A percentile compares a stretch with the other conserved stretches of the same genome.
phyloP scores from a whole-genome alignment of 257 asterid genomes.

The Solanum virginianum region DNA sequence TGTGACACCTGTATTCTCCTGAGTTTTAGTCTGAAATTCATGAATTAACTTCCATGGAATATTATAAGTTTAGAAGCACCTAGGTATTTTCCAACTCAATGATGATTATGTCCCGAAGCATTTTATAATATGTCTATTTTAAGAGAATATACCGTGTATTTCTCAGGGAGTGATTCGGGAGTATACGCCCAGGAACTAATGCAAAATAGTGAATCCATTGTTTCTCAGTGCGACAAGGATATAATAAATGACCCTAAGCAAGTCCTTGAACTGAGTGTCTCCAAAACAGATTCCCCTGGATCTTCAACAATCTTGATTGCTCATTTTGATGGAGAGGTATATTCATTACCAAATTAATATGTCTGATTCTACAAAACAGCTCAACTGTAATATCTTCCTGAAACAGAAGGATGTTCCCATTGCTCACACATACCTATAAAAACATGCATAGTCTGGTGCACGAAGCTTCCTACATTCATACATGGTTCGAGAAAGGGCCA shows the following conservation, averaged over 20 bases:
- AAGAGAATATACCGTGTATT: background rate
- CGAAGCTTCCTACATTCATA: background rate
- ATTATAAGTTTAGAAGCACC: background rate
- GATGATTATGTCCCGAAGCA: background rate
- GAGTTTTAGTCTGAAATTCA: background rate
- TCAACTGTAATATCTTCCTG: background rate
- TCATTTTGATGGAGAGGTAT: conserved; percentile 72
- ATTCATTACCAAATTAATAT: background rate
- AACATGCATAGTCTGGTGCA: background rate
- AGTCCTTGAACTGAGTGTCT: conserved; percentile 42
- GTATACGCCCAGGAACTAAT: conserved; percentile 64
- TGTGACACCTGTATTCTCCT: background rate
- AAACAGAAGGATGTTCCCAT: background rate
- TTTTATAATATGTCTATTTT: background rate
- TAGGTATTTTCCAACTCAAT: background rate
- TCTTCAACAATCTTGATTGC: conserved; percentile 62
- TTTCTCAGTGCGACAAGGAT: conserved; percentile 21
- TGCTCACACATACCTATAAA: background rate
- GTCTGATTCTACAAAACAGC: background rate
- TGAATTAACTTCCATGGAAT: background rate
- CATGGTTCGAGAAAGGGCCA: background rate
- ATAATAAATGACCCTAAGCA: conserved; percentile 28
- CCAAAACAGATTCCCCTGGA: conserved; percentile 47
- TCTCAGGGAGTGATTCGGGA: conserved; percentile 57
- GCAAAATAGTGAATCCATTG: conserved; percentile 32